Evolutionary conservation across 768 basidiomycete genomes (phyloP).

Genomic region (Leccinellum albellum): DNA sequence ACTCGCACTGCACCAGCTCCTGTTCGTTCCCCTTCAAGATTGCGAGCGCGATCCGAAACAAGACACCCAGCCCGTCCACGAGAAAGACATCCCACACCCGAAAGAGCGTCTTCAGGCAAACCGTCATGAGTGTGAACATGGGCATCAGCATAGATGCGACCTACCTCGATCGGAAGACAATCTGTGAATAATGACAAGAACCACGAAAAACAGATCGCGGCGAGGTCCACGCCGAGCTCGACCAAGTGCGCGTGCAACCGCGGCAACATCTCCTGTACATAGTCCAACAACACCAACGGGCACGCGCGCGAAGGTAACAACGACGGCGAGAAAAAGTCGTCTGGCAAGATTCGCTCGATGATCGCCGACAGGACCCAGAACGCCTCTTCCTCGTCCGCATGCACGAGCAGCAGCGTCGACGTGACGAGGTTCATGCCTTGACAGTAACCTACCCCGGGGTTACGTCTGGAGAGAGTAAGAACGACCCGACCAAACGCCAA

Average conservation of each 20-base stretch:
- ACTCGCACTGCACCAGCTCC: constrained; percentile 80
- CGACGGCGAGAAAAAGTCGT: constrained; percentile 91
- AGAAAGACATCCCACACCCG: constrained; percentile 96
- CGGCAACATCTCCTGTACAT: constrained; percentile 73
- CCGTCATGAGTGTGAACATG: too few relatives aligned
- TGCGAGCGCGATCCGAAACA: constrained; percentile 86
- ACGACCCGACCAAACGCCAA: not conserved
- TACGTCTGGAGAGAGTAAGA: constrained; percentile 54
- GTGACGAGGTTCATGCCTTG: constrained; percentile 96
- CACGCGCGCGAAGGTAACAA: constrained; percentile 92
- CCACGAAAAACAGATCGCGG: constrained; percentile 98
- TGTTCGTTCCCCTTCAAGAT: constrained; percentile 81
- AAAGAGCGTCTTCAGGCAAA: constrained; percentile 63
- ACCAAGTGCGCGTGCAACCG: constrained; percentile 73
- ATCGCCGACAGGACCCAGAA: constrained; percentile 93
- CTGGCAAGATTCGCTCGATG: constrained; percentile 83
- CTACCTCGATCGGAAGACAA: constrained; percentile 90
- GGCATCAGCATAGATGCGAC: too few relatives aligned
- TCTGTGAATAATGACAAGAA: constrained; percentile 82
- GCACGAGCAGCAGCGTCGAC: constrained; percentile 87
- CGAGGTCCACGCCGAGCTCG: constrained; percentile 82
- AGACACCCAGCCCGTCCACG: constrained; percentile 85
- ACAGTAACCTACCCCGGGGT: constrained; percentile 89
- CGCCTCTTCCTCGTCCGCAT: constrained; percentile 94
- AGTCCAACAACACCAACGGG: constrained; percentile 85